These are phyloP conservation scores for Datisca glomerata DNA, from an alignment of 306 rosid species.

Conservation along the genomic window DNA sequence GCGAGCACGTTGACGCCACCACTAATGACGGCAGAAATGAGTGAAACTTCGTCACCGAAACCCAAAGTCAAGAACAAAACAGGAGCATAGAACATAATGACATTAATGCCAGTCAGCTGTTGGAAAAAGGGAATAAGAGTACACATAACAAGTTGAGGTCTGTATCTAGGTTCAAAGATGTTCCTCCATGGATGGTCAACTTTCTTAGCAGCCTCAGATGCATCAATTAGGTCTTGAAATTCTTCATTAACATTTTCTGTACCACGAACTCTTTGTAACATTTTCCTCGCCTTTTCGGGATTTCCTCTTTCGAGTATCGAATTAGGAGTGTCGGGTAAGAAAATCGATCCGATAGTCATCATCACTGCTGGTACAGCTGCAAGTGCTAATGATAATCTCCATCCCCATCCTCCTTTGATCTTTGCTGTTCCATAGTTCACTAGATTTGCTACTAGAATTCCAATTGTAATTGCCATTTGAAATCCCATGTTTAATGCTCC, in stretches of 20 bases:
- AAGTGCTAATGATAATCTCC: constrained; percentile 12
- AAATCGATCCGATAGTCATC: constrained; percentile 11
- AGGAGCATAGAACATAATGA: constrained; percentile 14
- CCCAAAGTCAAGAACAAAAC: constrained; percentile 11
- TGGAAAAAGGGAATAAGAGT: constrained; percentile 8
- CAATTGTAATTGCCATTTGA: constrained; percentile 23
- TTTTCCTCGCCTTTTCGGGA: constrained; percentile 6
- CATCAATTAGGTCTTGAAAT: constrained; percentile 4
- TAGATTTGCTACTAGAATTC: constrained; percentile 11
- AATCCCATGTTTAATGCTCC: constrained; percentile 48
- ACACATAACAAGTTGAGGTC: constrained; percentile 14
- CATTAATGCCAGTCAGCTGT: constrained; percentile 11
- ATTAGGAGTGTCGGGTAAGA: constrained; percentile 12
- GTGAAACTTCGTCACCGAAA: constrained; percentile 7
- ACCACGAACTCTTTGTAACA: constrained; percentile 12
- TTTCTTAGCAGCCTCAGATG: constrained; percentile 9
- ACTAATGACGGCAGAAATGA: constrained; percentile 10
- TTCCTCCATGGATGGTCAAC: constrained; percentile 7
- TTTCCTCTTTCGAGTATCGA: constrained; percentile 13
- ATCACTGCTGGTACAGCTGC: constrained; percentile 10
- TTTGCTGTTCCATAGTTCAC: constrained; percentile 5
- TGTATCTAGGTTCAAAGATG: constrained; percentile 7
- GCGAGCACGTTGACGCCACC: constrained; percentile 12
- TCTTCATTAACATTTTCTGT: constrained; percentile 9
- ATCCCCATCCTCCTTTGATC: constrained; percentile 12